Evolutionary conservation across 164 flowering plant species (phyloP).

Genomic region (Chimonanthus praecox): DNA sequence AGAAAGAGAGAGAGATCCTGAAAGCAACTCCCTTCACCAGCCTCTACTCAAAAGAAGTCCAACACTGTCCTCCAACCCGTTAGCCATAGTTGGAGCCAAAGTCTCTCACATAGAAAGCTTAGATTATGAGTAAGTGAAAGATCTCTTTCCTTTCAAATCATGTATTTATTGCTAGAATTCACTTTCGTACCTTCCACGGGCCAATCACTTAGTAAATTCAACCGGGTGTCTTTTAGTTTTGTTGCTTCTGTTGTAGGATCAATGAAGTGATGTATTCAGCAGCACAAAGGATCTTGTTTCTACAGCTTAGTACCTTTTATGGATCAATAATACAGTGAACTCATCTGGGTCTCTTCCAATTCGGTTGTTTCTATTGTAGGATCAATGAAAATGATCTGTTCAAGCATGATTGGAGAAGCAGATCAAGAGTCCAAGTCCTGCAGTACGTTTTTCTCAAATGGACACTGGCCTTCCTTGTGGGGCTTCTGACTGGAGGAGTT

Average conservation of each 20-base stretch:
- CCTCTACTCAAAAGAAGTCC: constrained; percentile 65
- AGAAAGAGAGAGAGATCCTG: constrained; percentile 57
- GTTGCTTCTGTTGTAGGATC: constrained; percentile 46
- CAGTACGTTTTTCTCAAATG: constrained; percentile 82
- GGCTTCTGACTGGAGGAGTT: constrained; percentile 71
- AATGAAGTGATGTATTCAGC: constrained; percentile 13
- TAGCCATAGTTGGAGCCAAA: constrained; percentile 84
- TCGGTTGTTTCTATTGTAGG: constrained; percentile 32
- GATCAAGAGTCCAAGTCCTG: constrained; percentile 61
- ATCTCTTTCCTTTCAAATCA: not conserved
- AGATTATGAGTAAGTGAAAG: constrained; percentile 69
- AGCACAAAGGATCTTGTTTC: not conserved
- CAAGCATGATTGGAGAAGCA: constrained; percentile 95
- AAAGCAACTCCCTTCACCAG: constrained; percentile 51
- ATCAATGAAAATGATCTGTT: constrained; percentile 92
- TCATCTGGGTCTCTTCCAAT: not conserved
- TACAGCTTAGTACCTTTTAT: no score
- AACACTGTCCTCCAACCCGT: constrained; percentile 58
- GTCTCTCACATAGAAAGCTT: constrained; percentile 86
- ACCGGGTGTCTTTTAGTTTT: not conserved
- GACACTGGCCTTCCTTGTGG: constrained; percentile 70
- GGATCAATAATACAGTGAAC: not conserved
- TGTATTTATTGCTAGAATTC: not conserved
- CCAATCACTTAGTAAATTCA: not conserved
- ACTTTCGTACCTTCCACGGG: not conserved